Percentiles rank a stretch among this genome's conserved stretches.
Evolutionary conservation across 2,329 filamentous ascomycete species (phyloP).

Genomic region (Penicillium sumatraense): DNA sequence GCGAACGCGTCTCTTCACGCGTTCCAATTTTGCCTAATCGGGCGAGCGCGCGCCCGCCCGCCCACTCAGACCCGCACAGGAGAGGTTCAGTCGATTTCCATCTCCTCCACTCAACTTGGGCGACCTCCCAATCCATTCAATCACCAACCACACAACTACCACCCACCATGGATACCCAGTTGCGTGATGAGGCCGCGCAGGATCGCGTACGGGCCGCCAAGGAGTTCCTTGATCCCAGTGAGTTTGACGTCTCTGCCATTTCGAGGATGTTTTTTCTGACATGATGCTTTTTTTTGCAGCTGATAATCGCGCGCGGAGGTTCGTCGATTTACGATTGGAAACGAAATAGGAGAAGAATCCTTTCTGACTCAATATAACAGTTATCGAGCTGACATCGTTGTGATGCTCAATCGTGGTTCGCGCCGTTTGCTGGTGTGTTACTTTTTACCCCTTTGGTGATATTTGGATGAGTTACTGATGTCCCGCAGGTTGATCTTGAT

Average conservation of each 20-base stretch:
- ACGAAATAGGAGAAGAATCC: background rate
- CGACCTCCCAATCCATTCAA: slow-evolving; percentile 14
- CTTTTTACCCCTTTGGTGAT: background rate
- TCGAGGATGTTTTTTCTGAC: slow-evolving; percentile 9
- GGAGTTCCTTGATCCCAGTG: slow-evolving; percentile 94
- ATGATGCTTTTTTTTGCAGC: slow-evolving; percentile 42
- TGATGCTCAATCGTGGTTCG: slow-evolving; percentile 68
- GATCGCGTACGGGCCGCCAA: slow-evolving; percentile 85
- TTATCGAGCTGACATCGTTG: slow-evolving; percentile 87
- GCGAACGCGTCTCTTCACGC: slow-evolving; percentile 26
- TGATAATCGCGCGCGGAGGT: slow-evolving; percentile 62
- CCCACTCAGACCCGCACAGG: background rate
- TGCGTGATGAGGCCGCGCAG: slow-evolving; percentile 81
- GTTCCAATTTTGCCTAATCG: slow-evolving; percentile 41
- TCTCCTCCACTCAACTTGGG: slow-evolving; percentile 18
- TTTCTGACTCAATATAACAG: slow-evolving; percentile 55
- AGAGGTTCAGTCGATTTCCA: slow-evolving; percentile 17
- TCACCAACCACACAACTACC: no score
- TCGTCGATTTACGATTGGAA: slow-evolving; percentile 16
- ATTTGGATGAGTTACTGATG: slow-evolving; percentile 17
- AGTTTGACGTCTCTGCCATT: slow-evolving; percentile 36
- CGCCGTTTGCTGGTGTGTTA: slow-evolving; percentile 59
- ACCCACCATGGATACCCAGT: slow-evolving; percentile 70
- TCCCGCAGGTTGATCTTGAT: slow-evolving; percentile 73
- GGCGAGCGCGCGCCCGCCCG: slow-evolving; percentile 32